Evolutionary conservation across 2,329 filamentous ascomycete species (phyloP), one percentile per base, ranked within the genome.

Genomic region (Hawksworthiomyces lignivorus): DNA sequence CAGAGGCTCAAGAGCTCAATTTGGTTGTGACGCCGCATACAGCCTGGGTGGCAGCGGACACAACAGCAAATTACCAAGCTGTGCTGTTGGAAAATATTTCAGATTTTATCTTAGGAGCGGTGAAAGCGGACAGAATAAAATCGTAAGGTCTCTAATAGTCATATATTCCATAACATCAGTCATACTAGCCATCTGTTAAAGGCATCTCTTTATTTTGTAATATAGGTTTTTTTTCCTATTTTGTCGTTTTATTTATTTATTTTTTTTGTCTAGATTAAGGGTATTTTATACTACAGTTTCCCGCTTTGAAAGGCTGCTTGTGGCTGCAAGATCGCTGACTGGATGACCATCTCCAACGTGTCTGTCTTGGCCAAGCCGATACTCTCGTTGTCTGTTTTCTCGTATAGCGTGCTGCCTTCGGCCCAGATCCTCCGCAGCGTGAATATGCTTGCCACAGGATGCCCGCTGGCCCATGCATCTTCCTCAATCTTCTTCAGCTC

Each of bases 341-440:
- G 46, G 12, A 48, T 29, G 3, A 46, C 40, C 37, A 46, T 44
- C 27, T 41, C 43, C 14, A 48, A 31, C 15, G 46, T 41, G 31
- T 46, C 46, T 6, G 40, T 48, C 34, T 36, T 44, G 26, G 21
- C 24, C 39, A 47, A 15, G 12, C 62, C 67, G 46, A 79, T 67
- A 12, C 67, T 48, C 14, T 56, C 61, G 54, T 80, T 78, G 53
- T 77, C 73, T 40, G 70, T 63, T 48, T 65, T 63, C 10, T 70
- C 66, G 54, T 80, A 79, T 30, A 80, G 54, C 5, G 75, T 80
- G 2, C 72, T 71, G 15, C 46, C 46, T 28, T 48, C 46, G 6
- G 46, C 37, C 46, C 46, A 48, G 34, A 48, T 48, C 5, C 43
- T 39, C 14, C 43, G 36, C 30, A 48, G 40, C 4, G 43, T 48